Evolutionary conservation across 345 rosid species (phyloP), one percentile per base, ranked within the genome.

Genomic region (Durio zibethinus): DNA sequence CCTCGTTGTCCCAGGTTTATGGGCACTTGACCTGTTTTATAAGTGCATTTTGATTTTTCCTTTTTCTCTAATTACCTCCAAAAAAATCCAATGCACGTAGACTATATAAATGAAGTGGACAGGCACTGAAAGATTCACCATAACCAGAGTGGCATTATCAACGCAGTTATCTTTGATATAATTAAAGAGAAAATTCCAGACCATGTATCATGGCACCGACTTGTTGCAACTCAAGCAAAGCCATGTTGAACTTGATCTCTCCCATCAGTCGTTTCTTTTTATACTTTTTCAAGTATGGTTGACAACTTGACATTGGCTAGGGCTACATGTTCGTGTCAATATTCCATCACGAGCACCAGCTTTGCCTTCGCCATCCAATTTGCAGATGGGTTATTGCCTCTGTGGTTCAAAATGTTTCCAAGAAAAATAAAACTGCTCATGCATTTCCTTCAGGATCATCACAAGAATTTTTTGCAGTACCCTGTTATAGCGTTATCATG

Each of bases 41-140:
- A 25, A 57, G 16, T 57, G 12, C 7, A 25, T 25, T 57, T 57
- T 62, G n/a, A 27, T 29, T 15, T 15, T 12, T 61, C 18, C 52
- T 1, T 1, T 61, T 31, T 14, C 16, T 6, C 66, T 14, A 31
- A 56, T 56, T 23, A 2, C 61, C 2, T 56, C 29, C 12, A 8
- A 21, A 23, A 5, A 56, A 68, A 43, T 72, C 76, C 64, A 36
- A 52, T 33, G 61, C 42, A 47, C 50, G 61, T 50, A 50, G 43
- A 71, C 27, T 38, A 61, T 38, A 61, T 50, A 76, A 81, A 81
- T 64, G 78, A 84, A 82, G 69, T 80, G 43, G 87, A 82, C 73
- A 78, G 27, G 85, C 83, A 82, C 83, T 72, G 61, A 77, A 50
- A 70, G 78, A 82, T 82, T 84, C 83, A 84, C 78, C 82, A 77